Base-by-base conservation (phyloP, 1,284 basidiomycete species). In the Phenoliferia sp. region DNA sequence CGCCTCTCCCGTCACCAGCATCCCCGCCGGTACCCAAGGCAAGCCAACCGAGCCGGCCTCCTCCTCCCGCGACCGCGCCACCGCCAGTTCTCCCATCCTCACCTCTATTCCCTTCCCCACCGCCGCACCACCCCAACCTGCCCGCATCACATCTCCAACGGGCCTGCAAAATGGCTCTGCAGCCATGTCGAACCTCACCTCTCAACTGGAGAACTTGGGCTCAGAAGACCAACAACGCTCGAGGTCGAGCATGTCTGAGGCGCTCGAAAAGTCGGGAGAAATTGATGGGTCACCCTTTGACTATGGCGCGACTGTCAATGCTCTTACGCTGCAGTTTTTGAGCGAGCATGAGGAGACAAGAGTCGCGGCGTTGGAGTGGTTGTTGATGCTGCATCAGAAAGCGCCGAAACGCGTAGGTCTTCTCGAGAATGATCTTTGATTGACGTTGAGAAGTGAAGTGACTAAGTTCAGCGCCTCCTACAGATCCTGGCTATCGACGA, bases 311-410 rank as follows among this genome's bases (percentile, higher is more conserved):
- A 98, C 94, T 0, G 94, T 99, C 63, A 92, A 90, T 76, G 90
- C 90, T 59, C 81, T 99, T 70, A 97, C 93, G 1, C 82, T 96
- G 62, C 94, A 97, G 76, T 94, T 99, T 77, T 78, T 97, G 78
- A 94, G 92, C 79, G 94, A 98, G 79, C 92, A 93, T 77, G 95
- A 96, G 76, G 93, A 97, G 77, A 98, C 96, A 1, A 83, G 95
- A 54, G 91, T 99, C 7, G 92, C 93, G 31, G 94, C 95, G 3
- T 81, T 99, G 72, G 94, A 96, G 80, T 99, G 96, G 96, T 82
- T 99, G 35, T 88, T 97, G 61, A 99, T 99, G 96, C 81, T 99
- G 63, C 96, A 99, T 80, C 90, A 94, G 77, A 98, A 98, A 78
- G 92, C 92, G 26, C 96, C 96, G 0, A 90, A 89, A 79, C 96